Evolutionary conservation across 208 protist species (phyloP).

Genomic region (Lotmaria passim): DNA sequence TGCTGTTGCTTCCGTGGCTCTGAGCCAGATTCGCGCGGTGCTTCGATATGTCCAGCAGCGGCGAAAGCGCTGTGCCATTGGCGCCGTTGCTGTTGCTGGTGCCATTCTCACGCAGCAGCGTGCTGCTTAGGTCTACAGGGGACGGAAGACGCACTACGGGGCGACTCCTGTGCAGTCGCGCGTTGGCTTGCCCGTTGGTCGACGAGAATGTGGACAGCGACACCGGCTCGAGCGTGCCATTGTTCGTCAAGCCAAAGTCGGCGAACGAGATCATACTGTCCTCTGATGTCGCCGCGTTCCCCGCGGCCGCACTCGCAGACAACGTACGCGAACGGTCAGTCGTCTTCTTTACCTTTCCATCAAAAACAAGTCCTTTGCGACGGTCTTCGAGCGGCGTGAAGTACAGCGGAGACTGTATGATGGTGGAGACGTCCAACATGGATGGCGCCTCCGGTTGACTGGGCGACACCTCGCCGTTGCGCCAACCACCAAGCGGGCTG

Average conservation of each 20-base stretch:
- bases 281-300: not conserved
- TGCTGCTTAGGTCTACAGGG: conserved; percentile 8
- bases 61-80: not conserved
- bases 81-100: not conserved
- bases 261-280: conserved; percentile 1
- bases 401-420: not conserved
- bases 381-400: not conserved
- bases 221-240: not conserved
- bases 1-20: conserved; percentile 1
- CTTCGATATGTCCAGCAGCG: not conserved
- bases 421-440: not conserved
- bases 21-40: not conserved
- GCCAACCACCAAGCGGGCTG: not conserved
- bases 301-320: not conserved
- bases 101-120: not conserved
- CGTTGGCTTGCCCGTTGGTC: not conserved
- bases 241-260: not conserved
- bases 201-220: not conserved
- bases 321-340: not conserved
- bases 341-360: not conserved
- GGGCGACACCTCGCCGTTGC: too few relatives aligned
- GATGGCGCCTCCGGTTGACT: not conserved
- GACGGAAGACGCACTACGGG: conserved; percentile 11
- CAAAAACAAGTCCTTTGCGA: not conserved
- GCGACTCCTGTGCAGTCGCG: not conserved